A percentile compares a stretch with the other conserved stretches of the same genome.
Conservation (phyloP, 768 basidiomycete genomes). For the Russula compacta region DNA sequence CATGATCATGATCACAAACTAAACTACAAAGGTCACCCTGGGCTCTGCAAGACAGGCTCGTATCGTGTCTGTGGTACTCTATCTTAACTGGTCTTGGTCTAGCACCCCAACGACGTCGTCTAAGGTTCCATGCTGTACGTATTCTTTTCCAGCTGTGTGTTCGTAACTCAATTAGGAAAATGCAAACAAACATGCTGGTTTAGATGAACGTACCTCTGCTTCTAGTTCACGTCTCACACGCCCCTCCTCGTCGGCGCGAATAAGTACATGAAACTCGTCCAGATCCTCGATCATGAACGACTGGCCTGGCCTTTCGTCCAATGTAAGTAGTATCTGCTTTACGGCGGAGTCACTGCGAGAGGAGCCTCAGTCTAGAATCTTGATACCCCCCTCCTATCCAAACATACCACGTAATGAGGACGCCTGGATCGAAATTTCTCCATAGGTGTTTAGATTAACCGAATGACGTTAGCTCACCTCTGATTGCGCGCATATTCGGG, state of each 20-base stretch:
- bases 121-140: slow-evolving; percentile 59
- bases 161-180: not conserved
- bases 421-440: slow-evolving; percentile 34
- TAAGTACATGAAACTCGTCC: slow-evolving; percentile 75
- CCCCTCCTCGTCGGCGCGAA: slow-evolving; percentile 76
- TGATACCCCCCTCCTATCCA: not conserved
- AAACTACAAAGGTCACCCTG: not conserved
- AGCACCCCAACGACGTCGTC: not conserved
- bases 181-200: not conserved
- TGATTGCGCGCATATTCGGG: slow-evolving; percentile 8
- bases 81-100: not conserved
- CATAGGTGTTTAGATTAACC: not conserved
- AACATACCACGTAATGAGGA: slow-evolving; percentile 58
- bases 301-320: slow-evolving; percentile 58
- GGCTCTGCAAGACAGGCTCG: not conserved
- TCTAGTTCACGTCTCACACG: slow-evolving; percentile 65
- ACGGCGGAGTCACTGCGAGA: slow-evolving; percentile 70
- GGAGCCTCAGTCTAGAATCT: not conserved
- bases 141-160: slow-evolving; percentile 73
- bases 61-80: not conserved
- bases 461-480: not conserved
- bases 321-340: slow-evolving; percentile 73
- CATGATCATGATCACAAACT: not conserved
- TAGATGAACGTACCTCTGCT: slow-evolving; percentile 46
- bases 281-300: slow-evolving; percentile 82